These are phyloP conservation scores for Ceratocystis variospora DNA, from an alignment of 2,329 filamentous ascomycete species.

Conservation along the genomic window DNA sequence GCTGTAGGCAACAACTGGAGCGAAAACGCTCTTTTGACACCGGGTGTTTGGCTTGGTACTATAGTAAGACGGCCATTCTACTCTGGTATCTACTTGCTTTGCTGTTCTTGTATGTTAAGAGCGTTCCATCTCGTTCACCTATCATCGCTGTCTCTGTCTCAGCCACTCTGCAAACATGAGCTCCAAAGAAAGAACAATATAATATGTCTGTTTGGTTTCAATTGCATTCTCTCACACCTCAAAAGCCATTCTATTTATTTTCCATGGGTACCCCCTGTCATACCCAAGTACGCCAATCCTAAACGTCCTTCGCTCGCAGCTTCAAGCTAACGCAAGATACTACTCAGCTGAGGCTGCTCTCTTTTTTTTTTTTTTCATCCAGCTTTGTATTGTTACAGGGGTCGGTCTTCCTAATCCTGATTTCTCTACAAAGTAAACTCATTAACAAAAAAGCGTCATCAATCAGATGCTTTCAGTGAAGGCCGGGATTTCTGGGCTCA, in stretches of 20 bases:
- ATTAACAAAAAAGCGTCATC: neutral
- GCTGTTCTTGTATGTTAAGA: no score
- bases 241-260: neutral
- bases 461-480: neutral
- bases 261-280: neutral
- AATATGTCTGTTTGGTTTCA: neutral
- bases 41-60: no score
- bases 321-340: neutral
- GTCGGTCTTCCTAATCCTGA: no score
- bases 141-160: neutral
- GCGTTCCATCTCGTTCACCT: neutral
- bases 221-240: neutral
- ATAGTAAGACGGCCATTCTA: no score
- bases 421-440: neutral
- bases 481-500: neutral
- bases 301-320: neutral
- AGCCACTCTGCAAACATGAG: neutral
- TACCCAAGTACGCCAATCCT: neutral
- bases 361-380: neutral
- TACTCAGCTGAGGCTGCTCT: neutral
- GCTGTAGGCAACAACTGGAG: no score
- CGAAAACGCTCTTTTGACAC: no score
- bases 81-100: neutral
- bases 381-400: neutral
- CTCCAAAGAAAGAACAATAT: neutral